A percentile compares a stretch with the other conserved stretches of the same genome.
phyloP scores from a whole-genome alignment of 768 basidiomycete genomes.

The Pleurotus platypus region DNA sequence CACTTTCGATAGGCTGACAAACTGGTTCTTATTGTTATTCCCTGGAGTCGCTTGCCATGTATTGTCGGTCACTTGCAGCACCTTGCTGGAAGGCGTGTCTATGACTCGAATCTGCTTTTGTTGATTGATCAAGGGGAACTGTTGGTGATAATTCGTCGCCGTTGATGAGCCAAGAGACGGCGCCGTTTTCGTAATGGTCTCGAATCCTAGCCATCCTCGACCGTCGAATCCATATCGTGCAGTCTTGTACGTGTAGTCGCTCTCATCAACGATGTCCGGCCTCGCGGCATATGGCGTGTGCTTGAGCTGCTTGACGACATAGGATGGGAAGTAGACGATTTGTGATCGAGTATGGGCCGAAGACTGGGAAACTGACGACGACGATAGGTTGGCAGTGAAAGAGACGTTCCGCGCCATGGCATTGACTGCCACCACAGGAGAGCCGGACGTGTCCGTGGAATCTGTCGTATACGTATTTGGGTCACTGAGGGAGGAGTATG shows the following conservation, averaged over 20 bases:
- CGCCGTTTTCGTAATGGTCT: constrained; percentile 12
- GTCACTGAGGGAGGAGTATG: constrained; percentile 3
- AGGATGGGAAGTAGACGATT: constrained; percentile 13
- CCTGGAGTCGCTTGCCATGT: neutral
- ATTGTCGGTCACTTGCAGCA: neutral
- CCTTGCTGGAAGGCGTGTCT: neutral
- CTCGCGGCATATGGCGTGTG: constrained; percentile 9
- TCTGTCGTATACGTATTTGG: neutral
- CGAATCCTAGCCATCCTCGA: constrained; percentile 12
- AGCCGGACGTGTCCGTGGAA: neutral
- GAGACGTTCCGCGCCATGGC: constrained; percentile 12
- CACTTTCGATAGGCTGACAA: constrained; percentile 1
- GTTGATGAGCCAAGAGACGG: constrained; percentile 5
- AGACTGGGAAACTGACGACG: constrained; percentile 8
- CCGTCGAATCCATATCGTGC: constrained; percentile 11
- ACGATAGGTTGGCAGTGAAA: constrained; percentile 10
- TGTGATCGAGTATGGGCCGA: constrained; percentile 8
- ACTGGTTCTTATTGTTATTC: neutral
- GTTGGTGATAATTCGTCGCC: constrained; percentile 8
- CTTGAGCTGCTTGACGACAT: constrained; percentile 10
- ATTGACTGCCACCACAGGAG: constrained; percentile 9
- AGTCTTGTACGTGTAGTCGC: constrained; percentile 10
- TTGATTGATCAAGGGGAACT: constrained; percentile 10
- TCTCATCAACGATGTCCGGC: constrained; percentile 7
- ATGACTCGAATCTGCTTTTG: neutral